These are phyloP conservation scores for Penicillium italicum DNA, from an alignment of 2,329 filamentous ascomycete species.

Conservation along the genomic window DNA sequence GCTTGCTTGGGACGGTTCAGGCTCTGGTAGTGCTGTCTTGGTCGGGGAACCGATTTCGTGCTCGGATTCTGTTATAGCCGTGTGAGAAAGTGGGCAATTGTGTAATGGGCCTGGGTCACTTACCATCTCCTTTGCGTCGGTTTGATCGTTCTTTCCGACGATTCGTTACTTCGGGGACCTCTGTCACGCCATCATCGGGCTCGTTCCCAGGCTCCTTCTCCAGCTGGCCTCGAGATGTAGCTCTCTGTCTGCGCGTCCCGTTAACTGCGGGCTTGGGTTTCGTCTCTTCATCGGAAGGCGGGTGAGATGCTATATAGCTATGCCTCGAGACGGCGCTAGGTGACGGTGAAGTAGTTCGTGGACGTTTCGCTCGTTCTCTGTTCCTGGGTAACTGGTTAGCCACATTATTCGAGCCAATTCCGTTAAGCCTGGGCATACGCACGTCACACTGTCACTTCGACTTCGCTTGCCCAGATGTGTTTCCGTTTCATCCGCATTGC, in stretches of 20 bases:
- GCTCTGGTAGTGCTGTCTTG: constrained; percentile 40
- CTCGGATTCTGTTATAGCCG: constrained; percentile 60
- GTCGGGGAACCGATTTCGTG: constrained; percentile 60
- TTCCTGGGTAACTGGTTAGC: constrained; percentile 53
- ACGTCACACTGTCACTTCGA: constrained; percentile 93
- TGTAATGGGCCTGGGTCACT: constrained; percentile 11
- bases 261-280: constrained; percentile 37
- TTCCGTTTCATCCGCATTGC: constrained; percentile 52
- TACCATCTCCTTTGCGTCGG: constrained; percentile 76
- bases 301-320: constrained; percentile 44
- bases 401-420: constrained; percentile 16
- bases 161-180: constrained; percentile 68
- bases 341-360: constrained; percentile 75
- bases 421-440: constrained; percentile 43
- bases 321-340: constrained; percentile 55
- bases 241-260: constrained; percentile 58
- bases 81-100: constrained; percentile 29
- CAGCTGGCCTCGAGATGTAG: constrained; percentile 52
- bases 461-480: constrained; percentile 73
- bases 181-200: constrained; percentile 64
- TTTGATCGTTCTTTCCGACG: constrained; percentile 81
- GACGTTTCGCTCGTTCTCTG: constrained; percentile 70
- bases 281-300: constrained; percentile 64
- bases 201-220: constrained; percentile 47
- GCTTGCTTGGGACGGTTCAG: constrained; percentile 42